A percentile compares a stretch with the other conserved stretches of the same genome.
Conservation (phyloP, 106 monocot species). For the Iris macrosiphon region DNA sequence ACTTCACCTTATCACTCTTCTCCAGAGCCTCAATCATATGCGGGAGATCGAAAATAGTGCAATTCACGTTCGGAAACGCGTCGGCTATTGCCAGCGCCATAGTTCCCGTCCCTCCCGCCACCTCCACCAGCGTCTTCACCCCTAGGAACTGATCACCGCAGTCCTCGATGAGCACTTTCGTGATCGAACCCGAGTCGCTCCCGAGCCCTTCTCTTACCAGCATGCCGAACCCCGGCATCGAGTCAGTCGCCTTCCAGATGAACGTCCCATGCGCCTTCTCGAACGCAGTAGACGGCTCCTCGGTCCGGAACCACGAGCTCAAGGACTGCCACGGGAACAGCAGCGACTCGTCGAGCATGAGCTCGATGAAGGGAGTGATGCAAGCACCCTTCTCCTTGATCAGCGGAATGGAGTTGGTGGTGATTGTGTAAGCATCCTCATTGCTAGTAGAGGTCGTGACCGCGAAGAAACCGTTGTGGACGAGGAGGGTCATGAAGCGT, state of each 20-base stretch:
- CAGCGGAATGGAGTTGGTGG: background rate
- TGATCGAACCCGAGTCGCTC: conserved; percentile 7
- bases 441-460: too few species aligned
- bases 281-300: background rate
- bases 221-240: background rate
- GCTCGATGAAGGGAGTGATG: conserved; percentile 1
- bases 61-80: conserved; percentile 9
- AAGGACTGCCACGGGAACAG: background rate
- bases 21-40: conserved; percentile 3
- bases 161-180: background rate
- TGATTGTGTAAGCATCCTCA: conserved; percentile 2
- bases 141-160: background rate
- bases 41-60: conserved; percentile 19
- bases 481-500: conserved; percentile 19
- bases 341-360: background rate
- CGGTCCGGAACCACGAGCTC: background rate
- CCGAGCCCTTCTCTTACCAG: conserved; percentile 4
- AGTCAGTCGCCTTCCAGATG: background rate
- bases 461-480: conserved; percentile 6
- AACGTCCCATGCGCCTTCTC: background rate
- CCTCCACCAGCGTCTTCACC: conserved; percentile 12
- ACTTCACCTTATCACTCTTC: conserved; percentile 1
- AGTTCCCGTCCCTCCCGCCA: conserved; percentile 13
- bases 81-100: background rate
- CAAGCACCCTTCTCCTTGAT: background rate